Evolutionary conservation across 2,329 filamentous ascomycete species (phyloP).

Genomic region (Diaporthe sp.): DNA sequence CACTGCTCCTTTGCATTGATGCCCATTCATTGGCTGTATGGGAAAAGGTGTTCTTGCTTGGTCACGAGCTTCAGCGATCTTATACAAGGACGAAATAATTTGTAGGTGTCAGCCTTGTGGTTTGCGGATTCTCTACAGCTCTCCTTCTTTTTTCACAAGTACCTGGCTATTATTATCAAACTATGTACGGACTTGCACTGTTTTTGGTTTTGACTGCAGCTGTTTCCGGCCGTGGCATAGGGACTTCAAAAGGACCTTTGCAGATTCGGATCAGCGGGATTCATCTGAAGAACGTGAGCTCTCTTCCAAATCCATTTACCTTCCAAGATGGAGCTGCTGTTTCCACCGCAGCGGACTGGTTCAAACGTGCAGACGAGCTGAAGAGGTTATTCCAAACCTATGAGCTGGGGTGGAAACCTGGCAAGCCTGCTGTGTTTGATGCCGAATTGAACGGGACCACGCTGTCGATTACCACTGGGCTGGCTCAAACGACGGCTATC

Average conservation of each 20-base stretch:
- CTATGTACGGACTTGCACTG: background rate
- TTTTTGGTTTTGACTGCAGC: background rate
- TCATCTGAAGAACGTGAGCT: background rate
- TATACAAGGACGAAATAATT: too few species aligned
- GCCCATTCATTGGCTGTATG: background rate
- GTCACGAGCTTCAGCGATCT: background rate
- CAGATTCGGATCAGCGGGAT: background rate
- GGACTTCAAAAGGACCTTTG: background rate
- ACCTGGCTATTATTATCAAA: background rate
- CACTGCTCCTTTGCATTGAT: background rate
- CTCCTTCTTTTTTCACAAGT: background rate
- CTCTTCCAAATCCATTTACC: constrained; percentile 56
- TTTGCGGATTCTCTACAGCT: background rate
- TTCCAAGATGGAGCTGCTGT: constrained; percentile 54
- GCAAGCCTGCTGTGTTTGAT: constrained; percentile 51
- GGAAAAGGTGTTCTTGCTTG: background rate
- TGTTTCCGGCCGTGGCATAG: background rate
- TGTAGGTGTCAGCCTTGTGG: background rate
- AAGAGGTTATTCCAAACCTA: constrained; percentile 51
- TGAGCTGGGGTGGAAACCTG: constrained; percentile 54
- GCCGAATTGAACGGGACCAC: constrained; percentile 51
- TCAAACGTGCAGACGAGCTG: constrained; percentile 58
- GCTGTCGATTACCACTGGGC: constrained; percentile 52
- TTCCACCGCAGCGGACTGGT: constrained; percentile 55
- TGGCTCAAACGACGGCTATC: constrained; percentile 47